Base-by-base conservation (phyloP, 2,329 filamentous ascomycete species). In the Boeremia lycopersici region DNA sequence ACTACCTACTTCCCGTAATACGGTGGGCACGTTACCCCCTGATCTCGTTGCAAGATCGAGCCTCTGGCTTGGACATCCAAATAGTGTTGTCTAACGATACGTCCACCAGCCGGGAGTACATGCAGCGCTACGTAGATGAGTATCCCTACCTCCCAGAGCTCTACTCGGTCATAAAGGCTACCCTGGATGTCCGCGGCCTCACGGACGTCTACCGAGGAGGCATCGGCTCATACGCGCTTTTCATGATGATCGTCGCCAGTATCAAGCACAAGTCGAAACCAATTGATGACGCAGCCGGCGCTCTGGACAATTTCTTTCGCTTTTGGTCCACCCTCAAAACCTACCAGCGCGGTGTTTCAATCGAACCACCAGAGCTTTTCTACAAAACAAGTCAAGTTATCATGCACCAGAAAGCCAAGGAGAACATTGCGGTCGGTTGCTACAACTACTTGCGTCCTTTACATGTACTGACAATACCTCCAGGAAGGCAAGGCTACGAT, bases 201-300 rank as follows among this genome's bases (percentile, higher is more conserved):
- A 76, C 77, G 29, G 78, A 82, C 47, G 76, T 80, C 15, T 77
- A 72, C 48, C 63, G 69, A 3, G 79, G 79, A n/a, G 81, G 82
- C 1, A 69, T 86, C 30, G 79, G 78, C 13, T 79, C 82, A 0
- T 85, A 86, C 63, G 74, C 78, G 11, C 72, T 85, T 9, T 78
- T 84, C 63, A 81, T 85, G 73, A 82, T 86, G 76, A 69, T 86
- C 15, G 79, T 82, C 12, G 81, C 83, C 5, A 79, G 80, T 26
- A 69, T 86, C 26, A 80, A 80, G 57, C 74, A 80, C 57, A 71
- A 71, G 29, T 72, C 76, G 28, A 64, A 52, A 63, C 41, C 74
- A 65, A 46, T 57, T 59, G 36, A 28, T 54, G 66, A 75, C 46
- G 63, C 78, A 2, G 80, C 71, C 15, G 63, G 73, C 4, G 78